These are phyloP conservation scores for Lentinus polychrous DNA, from an alignment of 1,284 basidiomycete genomes.

Conservation along the genomic window DNA sequence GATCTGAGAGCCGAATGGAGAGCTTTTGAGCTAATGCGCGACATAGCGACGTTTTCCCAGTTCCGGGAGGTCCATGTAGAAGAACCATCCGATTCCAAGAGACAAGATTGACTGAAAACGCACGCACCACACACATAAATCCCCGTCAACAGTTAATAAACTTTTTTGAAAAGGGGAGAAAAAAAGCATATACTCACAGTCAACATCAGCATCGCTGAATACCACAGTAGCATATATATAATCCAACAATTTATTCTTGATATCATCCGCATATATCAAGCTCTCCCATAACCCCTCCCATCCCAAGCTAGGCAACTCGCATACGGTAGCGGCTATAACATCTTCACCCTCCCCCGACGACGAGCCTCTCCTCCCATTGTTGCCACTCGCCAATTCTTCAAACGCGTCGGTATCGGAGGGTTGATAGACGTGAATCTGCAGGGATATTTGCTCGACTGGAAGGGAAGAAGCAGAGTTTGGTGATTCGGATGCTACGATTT, in stretches of 20 bases:
- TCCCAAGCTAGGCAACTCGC: constrained; percentile 74
- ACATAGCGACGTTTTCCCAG: constrained; percentile 95
- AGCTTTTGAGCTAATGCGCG: constrained; percentile 94
- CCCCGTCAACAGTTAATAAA: too few species aligned
- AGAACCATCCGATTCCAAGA: constrained; percentile 94
- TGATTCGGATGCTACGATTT: constrained; percentile 70
- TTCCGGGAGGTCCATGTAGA: constrained; percentile 95
- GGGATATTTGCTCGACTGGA: constrained; percentile 47
- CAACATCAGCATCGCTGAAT: constrained; percentile 84
- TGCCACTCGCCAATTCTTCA: constrained; percentile 72
- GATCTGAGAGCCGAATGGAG: constrained; percentile 80
- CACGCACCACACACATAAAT: constrained; percentile 2
- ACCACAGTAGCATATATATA: constrained; percentile 93
- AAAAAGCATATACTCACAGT: constrained; percentile 49
- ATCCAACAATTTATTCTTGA: constrained; percentile 84
- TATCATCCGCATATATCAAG: constrained; percentile 83
- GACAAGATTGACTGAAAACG: constrained; percentile 73
- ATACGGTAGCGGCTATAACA: constrained; percentile 81
- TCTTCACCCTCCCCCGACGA: constrained; percentile 70
- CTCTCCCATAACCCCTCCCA: constrained; percentile 92
- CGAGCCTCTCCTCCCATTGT: too few species aligned
- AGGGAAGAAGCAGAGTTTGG: constrained; percentile 48
- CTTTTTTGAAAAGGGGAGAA: too few species aligned
- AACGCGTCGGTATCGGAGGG: constrained; percentile 62
- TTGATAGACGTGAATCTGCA: constrained; percentile 87